Base-by-base conservation (phyloP, 306 rosid species). In the Ceratonia siliqua region DNA sequence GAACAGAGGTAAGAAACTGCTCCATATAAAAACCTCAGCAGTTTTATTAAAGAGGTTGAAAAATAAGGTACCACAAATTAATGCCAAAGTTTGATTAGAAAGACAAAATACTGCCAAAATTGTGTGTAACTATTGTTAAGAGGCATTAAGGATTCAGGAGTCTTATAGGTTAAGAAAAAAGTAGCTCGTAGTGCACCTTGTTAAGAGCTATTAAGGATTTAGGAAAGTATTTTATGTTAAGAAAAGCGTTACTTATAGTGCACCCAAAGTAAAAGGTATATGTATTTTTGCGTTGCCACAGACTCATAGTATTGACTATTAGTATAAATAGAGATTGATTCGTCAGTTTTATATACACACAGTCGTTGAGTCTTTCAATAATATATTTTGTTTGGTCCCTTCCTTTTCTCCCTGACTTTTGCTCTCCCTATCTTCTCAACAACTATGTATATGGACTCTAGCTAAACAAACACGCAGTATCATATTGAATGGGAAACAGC, bases 51-150 rank as follows among this genome's bases (percentile, higher is more conserved):
- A 65, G 52, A 50, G 8, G 25, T n/a, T 33, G 67, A 46, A 57
- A 72, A 49, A 15, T 41, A 24, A 10, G 33, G 35, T 42, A 59
- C 14, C 1, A 25, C 17, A 5, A 55, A 61, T 9, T 48, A 64
- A 77, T 13, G 46, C 22, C 10, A 63, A 62, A 62, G 5, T 18
- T 42, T n/a, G 27, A 54, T 48, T 12, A 78, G 61, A 82, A 24
- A 63, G 5, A 8, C 2, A 43, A 17, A 17, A 39, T 41, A 70
- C 30, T 20, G 53, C 22, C 63, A 36, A 68, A 69, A 6, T 20
- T 78, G 33, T 1, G 49, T 22, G 62, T 21, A 77, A 72, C 46
- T 62, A 24, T 21, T 33, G 41, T 35, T 41, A 62, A 36, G 14
- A 62, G 28, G 28, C 35, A 2, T 14, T 35, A 62, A 62, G 21